Evolutionary conservation across 2,329 filamentous ascomycete species (phyloP).

Genomic region (Monosporascus sp.): DNA sequence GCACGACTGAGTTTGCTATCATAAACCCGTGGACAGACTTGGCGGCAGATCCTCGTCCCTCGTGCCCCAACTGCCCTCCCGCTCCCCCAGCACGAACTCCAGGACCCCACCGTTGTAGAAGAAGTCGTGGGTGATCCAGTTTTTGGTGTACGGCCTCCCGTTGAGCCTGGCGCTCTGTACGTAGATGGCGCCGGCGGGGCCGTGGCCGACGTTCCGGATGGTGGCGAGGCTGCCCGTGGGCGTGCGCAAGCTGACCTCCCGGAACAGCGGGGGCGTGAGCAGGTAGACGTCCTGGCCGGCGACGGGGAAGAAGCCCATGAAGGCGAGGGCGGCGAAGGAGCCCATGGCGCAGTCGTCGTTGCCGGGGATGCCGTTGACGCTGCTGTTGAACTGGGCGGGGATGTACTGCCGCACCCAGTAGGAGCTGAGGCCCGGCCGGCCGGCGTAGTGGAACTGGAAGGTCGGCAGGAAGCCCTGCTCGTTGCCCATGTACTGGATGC

Average conservation of each 20-base stretch:
- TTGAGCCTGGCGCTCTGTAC: conserved; percentile 56
- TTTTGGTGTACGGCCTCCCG: conserved; percentile 51
- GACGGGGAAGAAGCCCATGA: conserved; percentile 51
- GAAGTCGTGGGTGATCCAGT: conserved; percentile 61
- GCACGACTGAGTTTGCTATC: conserved; percentile 3
- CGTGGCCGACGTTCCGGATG: conserved; percentile 34
- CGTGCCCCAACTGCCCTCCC: conserved; percentile 55
- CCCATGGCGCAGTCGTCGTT: conserved; percentile 56
- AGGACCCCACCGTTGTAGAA: conserved; percentile 55
- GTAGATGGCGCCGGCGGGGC: conserved; percentile 41
- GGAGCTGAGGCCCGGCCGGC: conserved; percentile 52
- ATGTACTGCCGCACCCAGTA: conserved; percentile 60
- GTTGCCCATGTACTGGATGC: conserved; percentile 66
- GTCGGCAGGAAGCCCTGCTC: conserved; percentile 49
- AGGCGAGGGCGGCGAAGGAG: conserved; percentile 44
- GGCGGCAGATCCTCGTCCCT: conserved; percentile 53
- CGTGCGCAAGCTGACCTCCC: conserved; percentile 35
- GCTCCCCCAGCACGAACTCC: conserved; percentile 52
- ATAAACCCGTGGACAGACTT: conserved; percentile 32
- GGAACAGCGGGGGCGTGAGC: conserved; percentile 45
- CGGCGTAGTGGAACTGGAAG: conserved; percentile 61
- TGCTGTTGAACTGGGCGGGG: conserved; percentile 61
- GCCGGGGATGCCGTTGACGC: conserved; percentile 51
- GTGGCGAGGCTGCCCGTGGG: conserved; percentile 46
- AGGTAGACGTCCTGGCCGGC: conserved; percentile 51